These are phyloP conservation scores for Yamadazyma paraphyllophila DNA, from an alignment of 805 yeast genomes.

Conservation along the genomic window DNA sequence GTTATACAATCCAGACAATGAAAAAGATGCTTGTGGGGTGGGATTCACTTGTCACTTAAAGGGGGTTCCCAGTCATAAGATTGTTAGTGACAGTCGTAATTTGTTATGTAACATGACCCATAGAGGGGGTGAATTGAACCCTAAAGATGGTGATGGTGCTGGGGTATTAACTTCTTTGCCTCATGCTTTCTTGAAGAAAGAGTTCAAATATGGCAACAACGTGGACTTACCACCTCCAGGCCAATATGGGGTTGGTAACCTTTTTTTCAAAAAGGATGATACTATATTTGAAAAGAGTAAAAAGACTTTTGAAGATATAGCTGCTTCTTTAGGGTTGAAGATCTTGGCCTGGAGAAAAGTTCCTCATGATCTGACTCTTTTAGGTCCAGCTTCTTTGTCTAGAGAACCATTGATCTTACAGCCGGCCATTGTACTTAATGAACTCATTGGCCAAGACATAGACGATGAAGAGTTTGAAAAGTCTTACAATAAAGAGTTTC, in stretches of 20 bases:
- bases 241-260: slow-evolving; percentile 92
- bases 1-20: slow-evolving; percentile 88
- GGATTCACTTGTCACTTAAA: slow-evolving; percentile 95
- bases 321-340: slow-evolving; percentile 67
- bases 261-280: slow-evolving; percentile 87
- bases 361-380: slow-evolving; percentile 89
- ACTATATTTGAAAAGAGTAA: slow-evolving; percentile 67
- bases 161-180: slow-evolving; percentile 94
- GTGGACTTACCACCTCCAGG: slow-evolving; percentile 72
- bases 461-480: slow-evolving; percentile 54
- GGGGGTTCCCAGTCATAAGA: slow-evolving; percentile 84
- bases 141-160: slow-evolving; percentile 98
- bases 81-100: slow-evolving; percentile 84
- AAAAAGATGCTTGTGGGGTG: slow-evolving; percentile 98
- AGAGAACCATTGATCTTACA: slow-evolving; percentile 90
- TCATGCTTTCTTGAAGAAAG: slow-evolving; percentile 81
- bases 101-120: slow-evolving; percentile 97
- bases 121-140: slow-evolving; percentile 97
- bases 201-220: slow-evolving; percentile 69
- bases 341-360: slow-evolving; percentile 95
- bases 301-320: slow-evolving; percentile 77
- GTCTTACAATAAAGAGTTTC: slow-evolving; percentile 63
- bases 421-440: slow-evolving; percentile 78
- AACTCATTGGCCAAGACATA: slow-evolving; percentile 24
- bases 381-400: slow-evolving; percentile 92